A percentile compares a stretch with the other conserved stretches of the same genome.
Evolutionary conservation across 2,329 filamentous ascomycete species (phyloP).

Genomic region (Aspergillus nomiae): DNA sequence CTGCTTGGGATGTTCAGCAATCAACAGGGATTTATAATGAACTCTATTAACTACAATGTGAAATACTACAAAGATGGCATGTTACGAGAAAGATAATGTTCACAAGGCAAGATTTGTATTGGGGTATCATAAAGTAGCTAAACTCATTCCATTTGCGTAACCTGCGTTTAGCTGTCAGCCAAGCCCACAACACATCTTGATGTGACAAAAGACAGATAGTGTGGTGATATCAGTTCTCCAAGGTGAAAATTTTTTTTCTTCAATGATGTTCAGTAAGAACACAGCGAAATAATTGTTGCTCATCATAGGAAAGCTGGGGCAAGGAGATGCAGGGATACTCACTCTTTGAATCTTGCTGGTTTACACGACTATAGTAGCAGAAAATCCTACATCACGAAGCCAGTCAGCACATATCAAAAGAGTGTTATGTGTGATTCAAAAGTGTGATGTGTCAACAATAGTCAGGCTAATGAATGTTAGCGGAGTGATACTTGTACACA

Average conservation of each 20-base stretch:
- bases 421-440: slow-evolving; percentile 24
- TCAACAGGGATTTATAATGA: not conserved
- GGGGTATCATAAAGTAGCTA: not conserved
- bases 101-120: not conserved
- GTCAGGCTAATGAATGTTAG: slow-evolving; percentile 44
- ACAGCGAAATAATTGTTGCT: slow-evolving; percentile 63
- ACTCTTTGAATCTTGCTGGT: slow-evolving; percentile 19
- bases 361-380: slow-evolving; percentile 3
- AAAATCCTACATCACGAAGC: slow-evolving; percentile 23
- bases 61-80: not conserved
- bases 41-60: not conserved
- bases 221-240: slow-evolving; percentile 61
- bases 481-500: slow-evolving; percentile 10
- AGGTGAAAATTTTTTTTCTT: slow-evolving; percentile 61
- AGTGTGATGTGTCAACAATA: slow-evolving; percentile 40
- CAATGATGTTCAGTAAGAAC: slow-evolving; percentile 65
- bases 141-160: not conserved
- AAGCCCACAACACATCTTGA: not conserved
- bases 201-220: slow-evolving; percentile 8
- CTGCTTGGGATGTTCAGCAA: no score
- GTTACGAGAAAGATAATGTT: not conserved
- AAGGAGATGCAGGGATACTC: slow-evolving; percentile 17
- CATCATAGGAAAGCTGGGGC: slow-evolving; percentile 51
- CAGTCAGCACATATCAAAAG: slow-evolving; percentile 30
- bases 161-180: slow-evolving; percentile 9